Evolutionary conservation across 1,139 yeast species (phyloP).

Genomic region (Meyerozyma smithsonii): DNA sequence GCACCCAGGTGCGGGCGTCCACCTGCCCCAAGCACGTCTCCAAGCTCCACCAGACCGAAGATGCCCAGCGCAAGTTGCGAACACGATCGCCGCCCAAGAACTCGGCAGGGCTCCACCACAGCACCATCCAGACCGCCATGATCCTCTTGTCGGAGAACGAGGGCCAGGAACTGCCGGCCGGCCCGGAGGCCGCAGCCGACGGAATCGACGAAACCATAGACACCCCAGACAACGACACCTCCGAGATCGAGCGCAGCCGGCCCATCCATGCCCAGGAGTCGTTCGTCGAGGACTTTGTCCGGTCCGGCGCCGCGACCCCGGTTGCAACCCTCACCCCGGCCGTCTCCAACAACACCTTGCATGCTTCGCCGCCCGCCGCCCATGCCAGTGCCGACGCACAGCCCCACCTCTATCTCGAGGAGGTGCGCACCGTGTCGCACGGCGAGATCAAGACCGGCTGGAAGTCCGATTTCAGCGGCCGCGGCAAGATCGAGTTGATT

Average conservation of each 20-base stretch:
- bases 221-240: conserved; percentile 11
- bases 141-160: conserved; percentile 12
- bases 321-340: conserved; percentile 3
- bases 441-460: conserved; percentile 89
- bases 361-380: conserved; percentile 8
- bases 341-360: conserved; percentile 4
- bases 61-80: conserved; percentile 27
- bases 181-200: conserved; percentile 6
- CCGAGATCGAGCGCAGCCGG: conserved; percentile 20
- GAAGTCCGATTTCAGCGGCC: conserved; percentile 82
- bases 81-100: conserved; percentile 8
- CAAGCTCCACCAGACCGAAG: conserved; percentile 46
- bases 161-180: conserved; percentile 7
- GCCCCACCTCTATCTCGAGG: conserved; percentile 60
- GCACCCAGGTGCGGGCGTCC: conserved; percentile 53
- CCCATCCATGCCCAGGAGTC: conserved; percentile 24
- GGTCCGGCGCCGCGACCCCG: conserved; percentile 3
- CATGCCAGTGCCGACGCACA: too few species aligned
- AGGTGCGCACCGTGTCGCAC: conserved; percentile 62
- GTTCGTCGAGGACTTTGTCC: conserved; percentile 27
- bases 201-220: conserved; percentile 9
- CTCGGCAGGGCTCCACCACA: conserved; percentile 29
- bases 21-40: conserved; percentile 53
- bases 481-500: conserved; percentile 72
- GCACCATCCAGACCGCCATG: conserved; percentile 33